These are phyloP conservation scores for Aspergillus neotritici DNA, from an alignment of 2,329 filamentous ascomycete species.

Conservation along the genomic window DNA sequence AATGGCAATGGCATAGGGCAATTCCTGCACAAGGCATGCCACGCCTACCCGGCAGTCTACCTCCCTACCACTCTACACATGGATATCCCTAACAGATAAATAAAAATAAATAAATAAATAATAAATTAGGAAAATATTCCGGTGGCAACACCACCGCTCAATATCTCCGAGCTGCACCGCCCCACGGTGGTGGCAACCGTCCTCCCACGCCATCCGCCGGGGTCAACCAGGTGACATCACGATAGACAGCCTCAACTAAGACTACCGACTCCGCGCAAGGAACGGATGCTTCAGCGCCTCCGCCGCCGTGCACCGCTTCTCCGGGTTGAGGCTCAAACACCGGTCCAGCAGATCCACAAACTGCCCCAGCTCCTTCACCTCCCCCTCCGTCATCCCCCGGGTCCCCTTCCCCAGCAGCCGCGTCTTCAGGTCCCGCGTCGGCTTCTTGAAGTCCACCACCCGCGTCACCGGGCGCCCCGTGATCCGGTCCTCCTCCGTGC, in stretches of 20 bases:
- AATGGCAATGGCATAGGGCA: neutral
- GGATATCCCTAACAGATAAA: too few relatives aligned
- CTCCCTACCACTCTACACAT: too few relatives aligned
- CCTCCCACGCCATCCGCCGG: too few relatives aligned
- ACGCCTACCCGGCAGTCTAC: too few relatives aligned
- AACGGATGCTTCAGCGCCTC: slow-evolving; percentile 90
- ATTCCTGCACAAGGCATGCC: too few relatives aligned
- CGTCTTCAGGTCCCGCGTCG: slow-evolving; percentile 74
- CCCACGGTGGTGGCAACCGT: too few relatives aligned
- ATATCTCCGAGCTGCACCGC: too few relatives aligned
- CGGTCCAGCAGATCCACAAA: slow-evolving; percentile 86
- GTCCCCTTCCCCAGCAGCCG: slow-evolving; percentile 67
- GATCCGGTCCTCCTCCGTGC: slow-evolving; percentile 78
- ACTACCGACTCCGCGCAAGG: slow-evolving; percentile 47
- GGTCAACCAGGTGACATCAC: too few relatives aligned
- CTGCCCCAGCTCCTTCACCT: slow-evolving; percentile 69
- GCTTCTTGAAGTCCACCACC: slow-evolving; percentile 53
- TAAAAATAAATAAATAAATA: too few relatives aligned
- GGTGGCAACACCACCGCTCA: too few relatives aligned
- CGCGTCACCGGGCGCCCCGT: slow-evolving; percentile 65
- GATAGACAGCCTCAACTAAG: too few relatives aligned
- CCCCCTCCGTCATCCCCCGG: slow-evolving; percentile 65
- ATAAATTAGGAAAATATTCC: too few relatives aligned
- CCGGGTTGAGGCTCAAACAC: slow-evolving; percentile 82
- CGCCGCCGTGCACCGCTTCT: slow-evolving; percentile 79